These are phyloP conservation scores for Tephrocybe sp. DNA, from an alignment of 768 basidiomycete species.

Conservation along the genomic window DNA sequence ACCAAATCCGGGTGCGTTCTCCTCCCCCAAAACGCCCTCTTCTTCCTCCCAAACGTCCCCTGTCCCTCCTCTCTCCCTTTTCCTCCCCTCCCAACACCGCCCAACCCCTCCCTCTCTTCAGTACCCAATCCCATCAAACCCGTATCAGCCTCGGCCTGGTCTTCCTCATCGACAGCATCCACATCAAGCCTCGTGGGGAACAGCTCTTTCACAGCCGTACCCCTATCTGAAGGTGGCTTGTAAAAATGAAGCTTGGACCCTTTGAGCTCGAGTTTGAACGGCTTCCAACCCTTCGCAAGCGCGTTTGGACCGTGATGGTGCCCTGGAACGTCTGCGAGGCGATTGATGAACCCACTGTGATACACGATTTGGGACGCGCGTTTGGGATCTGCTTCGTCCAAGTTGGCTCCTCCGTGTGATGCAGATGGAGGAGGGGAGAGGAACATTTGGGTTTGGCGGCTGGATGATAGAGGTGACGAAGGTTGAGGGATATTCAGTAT, in stretches of 20 bases:
- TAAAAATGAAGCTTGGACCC: conserved; percentile 86
- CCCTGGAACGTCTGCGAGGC: conserved; percentile 51
- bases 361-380: conserved; percentile 79
- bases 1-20: conserved; percentile 70
- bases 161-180: conserved; percentile 45
- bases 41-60: conserved; percentile 42
- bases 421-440: conserved; percentile 50
- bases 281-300: conserved; percentile 77
- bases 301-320: conserved; percentile 32
- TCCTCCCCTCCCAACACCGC: conserved; percentile 19
- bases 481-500: not conserved
- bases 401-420: conserved; percentile 34
- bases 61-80: conserved; percentile 26
- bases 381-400: conserved; percentile 37
- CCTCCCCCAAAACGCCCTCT: conserved; percentile 76
- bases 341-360: conserved; percentile 74
- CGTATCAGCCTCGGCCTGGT: conserved; percentile 16
- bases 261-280: conserved; percentile 79
- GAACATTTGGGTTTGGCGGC: conserved; percentile 28
- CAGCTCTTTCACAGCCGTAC: conserved; percentile 62
- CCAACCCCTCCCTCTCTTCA: conserved; percentile 29
- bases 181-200: conserved; percentile 69
- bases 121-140: conserved; percentile 13
- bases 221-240: conserved; percentile 74
- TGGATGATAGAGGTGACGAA: not conserved